Evolutionary conservation across 2,329 filamentous ascomycete genomes (phyloP), one percentile per base, ranked within the genome.

Genomic region (Diaporthe sp.): DNA sequence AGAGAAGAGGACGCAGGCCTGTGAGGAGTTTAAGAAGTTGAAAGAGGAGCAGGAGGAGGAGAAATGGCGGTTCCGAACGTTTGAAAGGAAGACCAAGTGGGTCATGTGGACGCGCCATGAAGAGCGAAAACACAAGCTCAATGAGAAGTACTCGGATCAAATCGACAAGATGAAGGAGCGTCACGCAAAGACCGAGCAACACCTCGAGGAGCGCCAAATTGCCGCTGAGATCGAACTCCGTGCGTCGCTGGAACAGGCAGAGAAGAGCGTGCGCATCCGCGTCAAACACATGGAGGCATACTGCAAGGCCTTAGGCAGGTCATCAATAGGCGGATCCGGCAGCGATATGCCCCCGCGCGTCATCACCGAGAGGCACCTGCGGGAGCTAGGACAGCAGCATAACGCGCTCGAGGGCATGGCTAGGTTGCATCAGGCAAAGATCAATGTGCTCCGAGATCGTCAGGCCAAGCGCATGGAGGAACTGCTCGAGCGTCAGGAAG

Each of bases 211-310:
- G 78, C 85, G 89, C 10, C 91, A 93, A 79, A 87, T 93, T n/a
- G 85, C 86, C 19, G 90, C 89, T 12, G 91, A 93, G 82, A 89
- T 92, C 84, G 91, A 92, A 77, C 82, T 92, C 31, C 86, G 89
- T 15, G 81, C 84, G 6, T 86, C 85, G 0, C 82, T 92, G 22
- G 88, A 92, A 71, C 89, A 91, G 78, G 88, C 88, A 72, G 90
- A 91, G 79, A 85, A 86, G 75, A 90, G 88, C 77, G 86, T 92
- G 51, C 85, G 85, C 44, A 89, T 91, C 51, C 87, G 90, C 19
- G 83, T 93, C n/a, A 89, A 88, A 79, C 89, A 93, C 78, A 93
- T 93, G 91, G 91, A 93, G 78, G 91, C 90, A 8, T 93, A 93
- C 80, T 92, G 91, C 79, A 87, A 90, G 75, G 87, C 87, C 5